These are phyloP conservation scores for Cystofilobasidium capitatum DNA, from an alignment of 768 basidiomycete genomes.

Conservation along the genomic window DNA sequence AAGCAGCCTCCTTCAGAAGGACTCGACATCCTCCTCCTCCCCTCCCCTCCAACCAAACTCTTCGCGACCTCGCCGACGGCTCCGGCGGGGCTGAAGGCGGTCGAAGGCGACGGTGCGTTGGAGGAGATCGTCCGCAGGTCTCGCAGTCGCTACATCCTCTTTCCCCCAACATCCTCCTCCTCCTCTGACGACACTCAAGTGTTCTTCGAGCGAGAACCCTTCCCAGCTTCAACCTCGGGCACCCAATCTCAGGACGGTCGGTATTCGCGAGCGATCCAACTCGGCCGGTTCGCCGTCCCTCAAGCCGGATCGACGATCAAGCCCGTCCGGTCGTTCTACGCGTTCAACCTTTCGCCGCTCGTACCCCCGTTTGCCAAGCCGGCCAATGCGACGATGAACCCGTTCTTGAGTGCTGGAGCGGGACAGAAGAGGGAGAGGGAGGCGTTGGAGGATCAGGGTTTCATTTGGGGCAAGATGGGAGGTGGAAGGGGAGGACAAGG, in stretches of 20 bases:
- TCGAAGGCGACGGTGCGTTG: conserved; percentile 48
- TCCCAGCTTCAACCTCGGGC: conserved; percentile 64
- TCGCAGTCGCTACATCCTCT: conserved; percentile 82
- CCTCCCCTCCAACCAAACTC: conserved; percentile 51
- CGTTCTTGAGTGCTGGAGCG: conserved; percentile 31
- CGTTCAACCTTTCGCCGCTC: conserved; percentile 70
- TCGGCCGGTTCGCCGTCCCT: conserved; percentile 62
- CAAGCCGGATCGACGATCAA: conserved; percentile 50
- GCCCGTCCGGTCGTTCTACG: conserved; percentile 83
- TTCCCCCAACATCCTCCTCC: background rate
- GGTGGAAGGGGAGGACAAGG: conserved; percentile 54
- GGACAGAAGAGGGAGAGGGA: conserved; percentile 38
- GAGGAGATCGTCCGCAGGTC: conserved; percentile 40
- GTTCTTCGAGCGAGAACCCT: conserved; percentile 96
- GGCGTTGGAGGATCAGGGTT: conserved; percentile 31
- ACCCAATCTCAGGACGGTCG: conserved; percentile 43
- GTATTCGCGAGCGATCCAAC: conserved; percentile 67
- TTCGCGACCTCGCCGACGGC: conserved; percentile 47
- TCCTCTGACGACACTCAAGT: conserved; percentile 45
- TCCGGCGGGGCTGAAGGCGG: conserved; percentile 47
- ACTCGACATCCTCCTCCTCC: conserved; percentile 57
- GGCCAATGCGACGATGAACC: conserved; percentile 48
- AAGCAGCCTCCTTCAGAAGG: conserved; percentile 54
- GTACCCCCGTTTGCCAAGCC: conserved; percentile 42
- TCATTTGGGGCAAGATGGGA: conserved; percentile 39